Evolutionary conservation across 225 moss, liverwort and hornwort species (phyloP).

Genomic region (Physcomitrellopsis africana): DNA sequence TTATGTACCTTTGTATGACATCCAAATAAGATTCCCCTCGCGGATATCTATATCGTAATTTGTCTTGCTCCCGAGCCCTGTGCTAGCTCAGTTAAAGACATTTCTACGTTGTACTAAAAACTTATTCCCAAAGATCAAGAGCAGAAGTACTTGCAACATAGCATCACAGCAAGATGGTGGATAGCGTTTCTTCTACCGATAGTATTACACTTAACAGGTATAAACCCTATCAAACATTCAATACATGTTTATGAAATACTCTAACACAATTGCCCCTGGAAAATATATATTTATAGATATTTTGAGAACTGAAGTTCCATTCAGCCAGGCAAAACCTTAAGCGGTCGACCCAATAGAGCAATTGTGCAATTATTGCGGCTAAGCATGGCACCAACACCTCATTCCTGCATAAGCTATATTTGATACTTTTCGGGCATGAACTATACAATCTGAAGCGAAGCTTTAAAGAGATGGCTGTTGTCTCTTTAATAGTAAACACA

Average conservation of each 20-base stretch:
- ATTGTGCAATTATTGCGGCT: too few species aligned
- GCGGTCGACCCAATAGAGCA: too few species aligned
- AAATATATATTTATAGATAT: too few species aligned
- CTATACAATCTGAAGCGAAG: neutral
- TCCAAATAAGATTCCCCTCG: slow-evolving; percentile 98
- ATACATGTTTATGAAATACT: too few species aligned
- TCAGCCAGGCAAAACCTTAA: too few species aligned
- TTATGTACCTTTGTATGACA: slow-evolving; percentile 86
- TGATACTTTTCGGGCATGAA: neutral
- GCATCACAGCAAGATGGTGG: too few species aligned
- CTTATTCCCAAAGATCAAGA: neutral
- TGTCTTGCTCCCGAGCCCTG: slow-evolving; percentile 94
- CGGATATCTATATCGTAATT: slow-evolving; percentile 95
- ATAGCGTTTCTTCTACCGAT: too few species aligned
- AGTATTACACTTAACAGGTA: too few species aligned
- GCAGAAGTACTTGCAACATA: slow-evolving; percentile 2
- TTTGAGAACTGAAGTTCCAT: too few species aligned
- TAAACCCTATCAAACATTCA: too few species aligned
- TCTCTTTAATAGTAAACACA: neutral
- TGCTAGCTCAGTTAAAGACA: slow-evolving; percentile 16
- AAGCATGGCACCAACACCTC: too few species aligned
- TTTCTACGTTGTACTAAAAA: slow-evolving; percentile 18
- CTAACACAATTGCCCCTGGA: too few species aligned
- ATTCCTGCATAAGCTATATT: neutral
- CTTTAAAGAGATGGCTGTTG: neutral